Base-by-base conservation (phyloP, 2,329 filamentous ascomycete species). In the Verticillium zaregamsianum region DNA sequence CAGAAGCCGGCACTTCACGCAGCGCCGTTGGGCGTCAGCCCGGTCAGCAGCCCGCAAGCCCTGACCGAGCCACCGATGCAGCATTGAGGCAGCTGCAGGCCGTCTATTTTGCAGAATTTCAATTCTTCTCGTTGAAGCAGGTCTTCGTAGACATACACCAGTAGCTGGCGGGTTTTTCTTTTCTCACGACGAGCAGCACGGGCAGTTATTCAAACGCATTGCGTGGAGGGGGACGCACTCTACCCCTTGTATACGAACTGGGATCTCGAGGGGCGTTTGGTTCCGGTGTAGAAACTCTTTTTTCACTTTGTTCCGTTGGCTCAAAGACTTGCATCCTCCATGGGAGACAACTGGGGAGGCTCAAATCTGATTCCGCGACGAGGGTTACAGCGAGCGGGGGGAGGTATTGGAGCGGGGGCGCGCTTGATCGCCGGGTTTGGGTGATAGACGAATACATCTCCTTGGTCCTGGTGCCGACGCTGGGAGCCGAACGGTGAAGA, bases 1-100 rank as follows among this genome's bases (percentile, higher is more conserved):
- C 80, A 82, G 57, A 91, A 90, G 70, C 95, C 95, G 17, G 93
- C 95, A 3, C 77, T 98, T 65, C 95, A 98, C 73, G 89, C 92
- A 5, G 94, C 91, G 28, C 92, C 93, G 2, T 77, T 98, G 55
- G 91, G 97, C 73, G 85, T 93, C 60, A 86, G 83, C 66, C 83
- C 85, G 1, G 64, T 77, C 23, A 69, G 71, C n/a, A 83, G 79
- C 59, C 79, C 80, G 4, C 37, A 69, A 12, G 55, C 58, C 8
- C 60, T 40, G 37, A 20, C 61, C 5, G 37, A 40, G 9, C 23
- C 35, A 55, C 35, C 33, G 32, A n/a, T 52, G 56, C 45, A 57
- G 25, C 62, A 59, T 14, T 32, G 17, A 55, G 14, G 33, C 55
- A n/a, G 20, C 39, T 31, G 55, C 28, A 28, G n/a, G 56, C 7